These are phyloP conservation scores for Chaetomiaceae sp. DNA, from an alignment of 2,329 filamentous ascomycete species.

Conservation along the genomic window DNA sequence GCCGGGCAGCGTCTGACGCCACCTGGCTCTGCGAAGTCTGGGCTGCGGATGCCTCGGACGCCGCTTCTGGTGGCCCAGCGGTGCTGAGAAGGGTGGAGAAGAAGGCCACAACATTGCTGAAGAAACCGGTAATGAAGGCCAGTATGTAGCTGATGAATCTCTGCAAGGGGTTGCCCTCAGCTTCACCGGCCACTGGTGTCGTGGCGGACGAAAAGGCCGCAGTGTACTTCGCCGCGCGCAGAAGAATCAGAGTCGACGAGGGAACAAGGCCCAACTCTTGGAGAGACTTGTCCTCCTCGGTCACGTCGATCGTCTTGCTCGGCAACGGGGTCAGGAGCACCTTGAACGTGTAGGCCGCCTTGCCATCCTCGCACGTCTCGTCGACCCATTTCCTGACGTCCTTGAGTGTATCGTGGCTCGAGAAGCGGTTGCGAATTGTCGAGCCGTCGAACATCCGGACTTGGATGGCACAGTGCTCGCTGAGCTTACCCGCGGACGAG, in stretches of 20 bases:
- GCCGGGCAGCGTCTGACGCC: constrained; percentile 8
- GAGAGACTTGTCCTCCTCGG: constrained; percentile 68
- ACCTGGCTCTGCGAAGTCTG: constrained; percentile 14
- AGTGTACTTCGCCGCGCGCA: constrained; percentile 56
- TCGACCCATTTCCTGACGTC: constrained; percentile 79
- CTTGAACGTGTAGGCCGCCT: constrained; percentile 74
- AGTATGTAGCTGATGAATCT: constrained; percentile 35
- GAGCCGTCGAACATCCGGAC: constrained; percentile 81
- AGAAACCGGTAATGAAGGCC: constrained; percentile 29
- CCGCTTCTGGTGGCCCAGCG: constrained; percentile 10
- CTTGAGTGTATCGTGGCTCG: constrained; percentile 55
- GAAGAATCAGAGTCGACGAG: constrained; percentile 76
- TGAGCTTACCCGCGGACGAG: constrained; percentile 20
- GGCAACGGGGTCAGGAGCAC: constrained; percentile 75
- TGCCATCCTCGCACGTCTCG: constrained; percentile 49
- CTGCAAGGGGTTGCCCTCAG: constrained; percentile 30
- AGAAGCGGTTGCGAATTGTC: constrained; percentile 69
- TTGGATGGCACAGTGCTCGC: constrained; percentile 58
- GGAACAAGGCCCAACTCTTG: constrained; percentile 69
- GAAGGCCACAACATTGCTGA: constrained; percentile 29
- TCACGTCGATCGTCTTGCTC: constrained; percentile 66
- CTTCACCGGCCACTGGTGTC: constrained; percentile 18
- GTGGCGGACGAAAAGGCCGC: constrained; percentile 35
- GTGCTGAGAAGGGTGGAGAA: constrained; percentile 27
- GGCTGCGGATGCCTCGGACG: constrained; percentile 15